Evolutionary conservation across 176 grass and related monocot species (phyloP), one percentile per base, ranked within the genome.

Genomic region (Aegilops longissima): DNA sequence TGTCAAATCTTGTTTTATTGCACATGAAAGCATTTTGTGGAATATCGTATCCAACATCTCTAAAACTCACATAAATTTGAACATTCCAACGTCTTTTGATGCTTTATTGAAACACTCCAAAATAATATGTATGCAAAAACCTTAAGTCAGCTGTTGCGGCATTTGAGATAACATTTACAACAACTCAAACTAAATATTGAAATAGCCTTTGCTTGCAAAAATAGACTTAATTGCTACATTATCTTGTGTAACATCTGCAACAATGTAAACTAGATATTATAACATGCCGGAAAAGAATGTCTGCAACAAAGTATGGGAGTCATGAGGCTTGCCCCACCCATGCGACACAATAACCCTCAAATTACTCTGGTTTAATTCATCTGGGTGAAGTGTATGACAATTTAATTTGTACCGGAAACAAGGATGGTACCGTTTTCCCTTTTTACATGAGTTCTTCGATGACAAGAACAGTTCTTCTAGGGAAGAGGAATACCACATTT

Each of bases 21-120:
- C 29, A 69, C 11, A 82, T 35, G 80, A 69, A 68, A 51, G 11
- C 80, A 52, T 47, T 66, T 82, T 51, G 27, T 68, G 78, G 23
- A 80, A 66, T 80, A 80, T 45, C 5, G 2, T 80, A 65, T 80
- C 36, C 38, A 44, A 38, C 9, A n/a, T 51, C 18, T 81, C 8
- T 51, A 31, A 8, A 49, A 49, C 16, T 14, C 42, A 21, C 24
- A 66, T 45, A 45, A 44, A n/a, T 81, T 81, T 67, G 29, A 51
- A 23, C 13, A 40, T 29, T 49, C n/a, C 23, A 49, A 49, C n/a
- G 13, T 74, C 7, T 27, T 7, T 23, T 74, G 23, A 47, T 74
- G 5, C 40, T 74, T 74, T 18, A 54, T 54, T 18, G 51, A 27
- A 74, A 47, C 71, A 29, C 25, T 74, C 6, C 12, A 47, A 25